Evolutionary conservation across 1,284 basidiomycete species (phyloP).

Genomic region (Rhodotorula sp.): DNA sequence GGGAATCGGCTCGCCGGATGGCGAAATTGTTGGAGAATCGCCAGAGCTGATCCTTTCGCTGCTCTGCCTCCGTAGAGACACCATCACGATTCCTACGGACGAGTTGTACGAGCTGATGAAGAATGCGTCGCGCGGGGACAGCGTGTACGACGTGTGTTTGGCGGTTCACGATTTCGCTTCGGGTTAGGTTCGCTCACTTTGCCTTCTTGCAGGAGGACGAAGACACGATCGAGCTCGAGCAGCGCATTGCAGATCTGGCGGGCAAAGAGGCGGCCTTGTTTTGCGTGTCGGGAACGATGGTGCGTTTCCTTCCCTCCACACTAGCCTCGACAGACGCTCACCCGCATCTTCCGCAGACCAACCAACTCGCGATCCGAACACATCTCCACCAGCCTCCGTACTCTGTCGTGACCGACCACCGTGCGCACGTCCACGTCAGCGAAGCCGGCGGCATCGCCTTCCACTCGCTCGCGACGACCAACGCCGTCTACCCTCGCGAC

Average conservation of each 20-base stretch:
- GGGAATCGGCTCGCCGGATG: background rate
- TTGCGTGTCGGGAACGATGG: slow-evolving; percentile 83
- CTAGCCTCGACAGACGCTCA: background rate
- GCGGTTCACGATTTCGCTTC: background rate
- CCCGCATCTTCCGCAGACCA: slow-evolving; percentile 21
- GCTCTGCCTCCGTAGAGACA: slow-evolving; percentile 50
- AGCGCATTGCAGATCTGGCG: slow-evolving; percentile 72
- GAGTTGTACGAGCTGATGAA: slow-evolving; percentile 53
- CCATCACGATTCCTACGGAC: slow-evolving; percentile 54
- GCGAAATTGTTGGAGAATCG: background rate
- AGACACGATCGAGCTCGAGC: slow-evolving; percentile 66
- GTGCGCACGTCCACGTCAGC: slow-evolving; percentile 68
- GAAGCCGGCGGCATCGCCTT: slow-evolving; percentile 87
- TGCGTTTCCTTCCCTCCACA: slow-evolving; percentile 55
- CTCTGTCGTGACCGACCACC: slow-evolving; percentile 73
- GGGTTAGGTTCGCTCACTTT: too few relatives aligned
- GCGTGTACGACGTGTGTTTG: slow-evolving; percentile 50
- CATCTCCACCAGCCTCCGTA: slow-evolving; percentile 83
- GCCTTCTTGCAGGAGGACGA: slow-evolving; percentile 49
- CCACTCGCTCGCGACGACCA: slow-evolving; percentile 78
- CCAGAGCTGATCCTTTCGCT: background rate
- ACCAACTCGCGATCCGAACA: slow-evolving; percentile 68
- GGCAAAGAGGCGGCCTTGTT: slow-evolving; percentile 86
- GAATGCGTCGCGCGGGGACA: slow-evolving; percentile 56
- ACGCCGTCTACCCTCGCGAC: slow-evolving; percentile 62